These are phyloP conservation scores for Mrakia gelida DNA, from an alignment of 768 basidiomycete species.

Conservation along the genomic window DNA sequence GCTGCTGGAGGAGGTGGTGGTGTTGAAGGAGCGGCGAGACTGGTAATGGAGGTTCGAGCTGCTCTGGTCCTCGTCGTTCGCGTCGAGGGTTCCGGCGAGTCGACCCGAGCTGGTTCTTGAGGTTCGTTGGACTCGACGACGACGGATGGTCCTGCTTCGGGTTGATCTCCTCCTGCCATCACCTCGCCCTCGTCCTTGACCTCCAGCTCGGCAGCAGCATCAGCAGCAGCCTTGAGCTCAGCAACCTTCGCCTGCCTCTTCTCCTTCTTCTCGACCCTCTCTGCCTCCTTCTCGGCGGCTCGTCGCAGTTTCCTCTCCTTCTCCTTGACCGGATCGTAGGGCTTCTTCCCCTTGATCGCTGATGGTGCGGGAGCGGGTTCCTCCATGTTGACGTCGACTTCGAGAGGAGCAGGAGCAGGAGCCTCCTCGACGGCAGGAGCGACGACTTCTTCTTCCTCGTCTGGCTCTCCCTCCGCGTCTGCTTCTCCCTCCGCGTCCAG, in stretches of 20 bases:
- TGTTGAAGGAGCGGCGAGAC: not conserved
- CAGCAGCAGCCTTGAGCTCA: not conserved
- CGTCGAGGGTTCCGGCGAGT: not conserved
- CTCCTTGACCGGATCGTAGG: not conserved
- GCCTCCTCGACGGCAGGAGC: slow-evolving; percentile 29
- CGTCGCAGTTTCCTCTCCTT: not conserved
- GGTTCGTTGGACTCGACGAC: too few species aligned
- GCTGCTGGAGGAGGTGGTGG: not conserved
- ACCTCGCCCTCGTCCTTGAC: not conserved
- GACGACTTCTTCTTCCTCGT: slow-evolving; percentile 30
- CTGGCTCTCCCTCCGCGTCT: too few species aligned
- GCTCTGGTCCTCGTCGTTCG: not conserved
- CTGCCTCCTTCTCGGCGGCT: not conserved
- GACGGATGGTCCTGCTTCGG: too few species aligned
- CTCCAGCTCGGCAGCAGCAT: not conserved
- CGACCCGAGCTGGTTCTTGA: too few species aligned
- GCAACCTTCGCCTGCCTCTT: not conserved
- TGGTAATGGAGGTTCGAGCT: not conserved
- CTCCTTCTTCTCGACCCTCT: not conserved
- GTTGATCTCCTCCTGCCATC: too few species aligned
- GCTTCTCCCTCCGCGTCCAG: too few species aligned
- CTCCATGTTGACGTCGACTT: not conserved
- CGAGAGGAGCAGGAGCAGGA: slow-evolving; percentile 23
- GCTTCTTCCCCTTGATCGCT: not conserved
- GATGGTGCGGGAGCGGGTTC: not conserved